Base-by-base conservation (phyloP, 2,329 filamentous ascomycete genomes). In the Fusarium napiforme region DNA sequence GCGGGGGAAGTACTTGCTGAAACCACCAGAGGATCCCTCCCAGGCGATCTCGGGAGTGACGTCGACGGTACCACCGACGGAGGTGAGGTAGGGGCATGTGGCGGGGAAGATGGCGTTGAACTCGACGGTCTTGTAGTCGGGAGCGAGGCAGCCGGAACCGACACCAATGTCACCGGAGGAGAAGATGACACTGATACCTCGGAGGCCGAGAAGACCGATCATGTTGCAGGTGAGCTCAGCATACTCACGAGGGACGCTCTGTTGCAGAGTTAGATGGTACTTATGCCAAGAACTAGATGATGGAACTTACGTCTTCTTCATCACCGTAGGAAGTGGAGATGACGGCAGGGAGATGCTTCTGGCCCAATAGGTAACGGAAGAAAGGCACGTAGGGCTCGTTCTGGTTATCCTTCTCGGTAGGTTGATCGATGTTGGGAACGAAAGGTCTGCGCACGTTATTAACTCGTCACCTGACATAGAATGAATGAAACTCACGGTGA, bases 1-100 rank as follows among this genome's bases (percentile, higher is more conserved):
- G 4, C 85, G 72, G 3, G 80, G 69, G 64, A 87, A 88, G 73
- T 85, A 82, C 72, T 87, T 85, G 67, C 82, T 84, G 78, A 88
- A 87, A 15, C 86, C 86, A 32, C 84, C 85, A 2, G 82, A 84
- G 50, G 83, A 83, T 73, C 86, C 85, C 4, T 81, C 83, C 23
- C 84, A 81, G 9, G 80, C 83, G 7, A 78, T 79, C 71, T 86
- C 82, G 67, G 85, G 85, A 16, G 85, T 85, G 49, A 82, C 80
- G 72, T 87, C 85, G 3, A 83, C 80, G 0, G 87, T 89, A 15
- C 86, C 87, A 28, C 87, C 87, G 2, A 89, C 86, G 7, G 85
- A 82, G 1, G 86, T 88, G 26, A 89, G 78, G 73, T 85, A 28
- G 80, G 87, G 73, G 84, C 77, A 88, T 83, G 32, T 70, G 58